Evolutionary conservation across 2,329 filamentous ascomycete genomes (phyloP), one percentile per base, ranked within the genome.

Genomic region (Ophiostoma quercus): DNA sequence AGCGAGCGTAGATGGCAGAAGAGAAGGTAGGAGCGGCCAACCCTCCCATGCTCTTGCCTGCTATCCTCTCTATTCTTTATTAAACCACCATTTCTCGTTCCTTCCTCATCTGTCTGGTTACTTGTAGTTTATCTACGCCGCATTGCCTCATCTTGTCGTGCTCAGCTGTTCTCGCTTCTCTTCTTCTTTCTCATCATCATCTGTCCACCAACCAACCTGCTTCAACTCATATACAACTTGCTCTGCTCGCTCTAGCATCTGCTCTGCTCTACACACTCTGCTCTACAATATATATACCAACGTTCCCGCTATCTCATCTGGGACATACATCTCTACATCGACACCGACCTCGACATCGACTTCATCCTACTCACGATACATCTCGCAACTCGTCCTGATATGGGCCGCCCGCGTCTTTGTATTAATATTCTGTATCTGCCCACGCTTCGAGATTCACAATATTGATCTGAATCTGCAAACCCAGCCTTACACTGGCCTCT

Each of bases 361-460:
- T 25, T 62, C 25, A 62, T 2, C 57, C 12, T 16, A 62, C 62
- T 34, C 22, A 19, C 25, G 67, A 47, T 47, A 47, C 43, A 47
- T 47, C 34, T 47, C 62, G 54, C 32, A 39, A 67, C 62, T 22
- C 63, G n/a, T 54, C 75, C 74, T 77, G 74, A 72, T 76, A 77
- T 77, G 75, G 75, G 70, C 70, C 70, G 25, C 75, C 76, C 74
- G 74, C 73, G 73, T 77, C 78, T 77, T 76, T 78, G 80, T 80
- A 81, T 81, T 79, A 79, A 79, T 71, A 74, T 71, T 76, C 73
- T 47, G 32, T 25, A 79, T 81, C 80, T 79, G 79, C 76, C 79
- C 80, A 79, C 75, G 76, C 57, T 69, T 39, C 67, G 67, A 66
- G 47, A 66, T 12, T 65, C 47, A 39, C 65, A 54, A 72, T 73